Evolutionary conservation across 306 rosid species (phyloP).

Genomic region (Fagus crenata): DNA sequence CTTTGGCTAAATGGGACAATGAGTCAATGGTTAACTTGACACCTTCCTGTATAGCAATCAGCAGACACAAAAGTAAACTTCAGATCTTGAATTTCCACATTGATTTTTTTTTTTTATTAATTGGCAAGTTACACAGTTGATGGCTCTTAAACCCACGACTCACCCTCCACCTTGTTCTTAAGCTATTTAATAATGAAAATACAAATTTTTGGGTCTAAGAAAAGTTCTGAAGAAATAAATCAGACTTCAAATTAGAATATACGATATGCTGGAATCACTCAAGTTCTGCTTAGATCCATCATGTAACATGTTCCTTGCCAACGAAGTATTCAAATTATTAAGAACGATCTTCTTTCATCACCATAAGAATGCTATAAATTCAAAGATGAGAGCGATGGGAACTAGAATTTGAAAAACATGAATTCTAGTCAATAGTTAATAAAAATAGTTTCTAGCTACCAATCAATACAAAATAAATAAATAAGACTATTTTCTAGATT

Average conservation of each 20-base stretch:
- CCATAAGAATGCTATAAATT: not conserved
- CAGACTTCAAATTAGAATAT: not conserved
- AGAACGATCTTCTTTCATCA: not conserved
- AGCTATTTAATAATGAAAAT: not conserved
- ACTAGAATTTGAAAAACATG: not conserved
- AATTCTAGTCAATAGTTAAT: not conserved
- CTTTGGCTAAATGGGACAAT: conserved; percentile 63
- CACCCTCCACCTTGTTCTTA: not conserved
- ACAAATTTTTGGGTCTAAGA: not conserved
- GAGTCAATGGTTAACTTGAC: conserved; percentile 59
- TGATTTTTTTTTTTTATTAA: not conserved
- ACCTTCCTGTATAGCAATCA: conserved; percentile 65
- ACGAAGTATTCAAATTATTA: not conserved
- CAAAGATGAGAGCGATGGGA: not conserved
- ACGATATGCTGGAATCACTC: not conserved
- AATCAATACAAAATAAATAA: conserved; percentile 6
- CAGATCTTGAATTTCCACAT: not conserved
- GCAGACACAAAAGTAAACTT: conserved; percentile 13
- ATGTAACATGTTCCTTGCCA: not conserved
- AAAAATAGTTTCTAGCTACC: conserved; percentile 20
- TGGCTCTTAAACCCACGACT: not conserved
- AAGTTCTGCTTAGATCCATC: conserved; percentile 6
- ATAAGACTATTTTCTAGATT: too few species aligned
- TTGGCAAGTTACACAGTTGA: not conserved
- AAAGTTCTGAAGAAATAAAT: not conserved